Percentiles rank a stretch among this genome's conserved stretches.
These are phyloP conservation scores for Ceratocystis papillata DNA, from an alignment of 2,329 filamentous ascomycete species.

Conservation along the genomic window DNA sequence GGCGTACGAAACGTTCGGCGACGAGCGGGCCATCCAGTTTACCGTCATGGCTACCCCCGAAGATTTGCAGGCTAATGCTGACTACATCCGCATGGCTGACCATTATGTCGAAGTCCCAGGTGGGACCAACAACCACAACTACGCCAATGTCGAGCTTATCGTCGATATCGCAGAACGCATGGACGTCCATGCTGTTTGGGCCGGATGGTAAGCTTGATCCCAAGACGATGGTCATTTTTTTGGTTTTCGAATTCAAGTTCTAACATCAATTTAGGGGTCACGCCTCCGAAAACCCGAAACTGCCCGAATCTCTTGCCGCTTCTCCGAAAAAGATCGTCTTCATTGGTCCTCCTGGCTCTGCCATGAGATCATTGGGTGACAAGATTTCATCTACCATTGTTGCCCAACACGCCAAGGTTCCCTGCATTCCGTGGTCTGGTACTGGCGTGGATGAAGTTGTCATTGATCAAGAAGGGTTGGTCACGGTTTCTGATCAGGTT, in stretches of 20 bases:
- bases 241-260: constrained; percentile 6
- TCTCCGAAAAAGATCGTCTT: constrained; percentile 99
- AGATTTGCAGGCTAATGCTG: constrained; percentile 92
- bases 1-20: constrained; percentile 98
- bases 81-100: constrained; percentile 99
- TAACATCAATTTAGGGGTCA: constrained; percentile 56
- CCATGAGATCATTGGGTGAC: constrained; percentile 97
- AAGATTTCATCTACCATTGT: constrained; percentile 99
- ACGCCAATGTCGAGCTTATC: constrained; percentile 98
- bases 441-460: constrained; percentile 74
- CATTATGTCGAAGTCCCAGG: constrained; percentile 98
- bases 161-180: constrained; percentile 97
- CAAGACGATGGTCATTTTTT: background rate
- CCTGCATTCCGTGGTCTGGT: constrained; percentile 99
- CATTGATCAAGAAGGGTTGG: constrained; percentile 72
- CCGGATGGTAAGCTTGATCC: constrained; percentile 67
- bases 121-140: constrained; percentile 99
- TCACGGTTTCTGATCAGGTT: constrained; percentile 75
- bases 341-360: constrained; percentile 93
- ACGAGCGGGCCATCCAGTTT: constrained; percentile 96
- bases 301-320: constrained; percentile 89
- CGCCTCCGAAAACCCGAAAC: constrained; percentile 95
- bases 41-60: constrained; percentile 99
- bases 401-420: constrained; percentile 88
- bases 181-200: constrained; percentile 97